These are phyloP conservation scores for Geranium incanum DNA, from an alignment of 441 rosid genomes.

Conservation along the genomic window DNA sequence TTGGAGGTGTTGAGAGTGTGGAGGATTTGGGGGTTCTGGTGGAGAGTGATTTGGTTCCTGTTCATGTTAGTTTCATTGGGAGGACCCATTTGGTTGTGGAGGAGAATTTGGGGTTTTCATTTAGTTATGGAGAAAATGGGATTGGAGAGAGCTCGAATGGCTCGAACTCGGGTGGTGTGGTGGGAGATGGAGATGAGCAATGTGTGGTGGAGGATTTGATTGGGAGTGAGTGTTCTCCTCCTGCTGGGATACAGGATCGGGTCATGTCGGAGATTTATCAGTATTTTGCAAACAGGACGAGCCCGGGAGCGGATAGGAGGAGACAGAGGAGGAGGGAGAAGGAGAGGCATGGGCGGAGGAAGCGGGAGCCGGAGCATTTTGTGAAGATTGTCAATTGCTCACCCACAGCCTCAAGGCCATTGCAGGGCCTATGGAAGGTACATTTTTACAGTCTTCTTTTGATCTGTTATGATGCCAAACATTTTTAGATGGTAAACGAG, in stretches of 20 bases:
- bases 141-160: slow-evolving; percentile 31
- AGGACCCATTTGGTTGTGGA: slow-evolving; percentile 58
- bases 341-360: slow-evolving; percentile 58
- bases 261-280: slow-evolving; percentile 59
- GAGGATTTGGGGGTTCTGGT: slow-evolving; percentile 26
- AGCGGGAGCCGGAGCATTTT: slow-evolving; percentile 82
- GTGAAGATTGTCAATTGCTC: slow-evolving; percentile 62
- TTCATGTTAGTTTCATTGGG: slow-evolving; percentile 68
- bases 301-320: slow-evolving; percentile 66
- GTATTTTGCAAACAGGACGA: slow-evolving; percentile 67
- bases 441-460: slow-evolving; percentile 8
- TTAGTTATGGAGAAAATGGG: slow-evolving; percentile 19
- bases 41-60: slow-evolving; percentile 45
- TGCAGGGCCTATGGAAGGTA: slow-evolving; percentile 96
- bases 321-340: slow-evolving; percentile 70
- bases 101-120: slow-evolving; percentile 36
- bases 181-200: slow-evolving; percentile 27
- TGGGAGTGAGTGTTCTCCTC: slow-evolving; percentile 23
- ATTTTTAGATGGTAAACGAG: neutral
- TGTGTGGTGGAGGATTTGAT: slow-evolving; percentile 27
- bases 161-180: slow-evolving; percentile 28
- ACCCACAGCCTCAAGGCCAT: slow-evolving; percentile 55
- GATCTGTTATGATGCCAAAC: slow-evolving; percentile 7
- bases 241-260: slow-evolving; percentile 48
- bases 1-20: slow-evolving; percentile 22